A percentile compares a stretch with the other conserved stretches of the same genome.
These are phyloP conservation scores for Tuber aestivum DNA, from an alignment of 495 filamentous ascomycete genomes.

Conservation along the genomic window DNA sequence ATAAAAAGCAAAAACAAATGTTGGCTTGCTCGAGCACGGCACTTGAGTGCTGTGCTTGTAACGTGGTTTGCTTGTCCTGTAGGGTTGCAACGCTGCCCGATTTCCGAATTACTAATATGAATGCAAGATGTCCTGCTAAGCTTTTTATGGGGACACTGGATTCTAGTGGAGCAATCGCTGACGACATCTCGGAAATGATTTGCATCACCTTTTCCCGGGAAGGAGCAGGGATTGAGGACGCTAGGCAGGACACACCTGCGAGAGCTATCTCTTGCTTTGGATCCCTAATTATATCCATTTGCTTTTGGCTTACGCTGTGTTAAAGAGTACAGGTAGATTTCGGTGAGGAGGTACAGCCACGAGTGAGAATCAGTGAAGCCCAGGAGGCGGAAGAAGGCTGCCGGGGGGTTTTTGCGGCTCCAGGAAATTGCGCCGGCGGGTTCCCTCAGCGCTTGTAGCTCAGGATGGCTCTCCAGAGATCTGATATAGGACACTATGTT, in stretches of 20 bases:
- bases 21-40: background rate
- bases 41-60: background rate
- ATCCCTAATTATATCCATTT: background rate
- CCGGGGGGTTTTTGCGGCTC: background rate
- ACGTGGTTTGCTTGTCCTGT: no score
- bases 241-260: background rate
- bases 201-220: background rate
- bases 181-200: background rate
- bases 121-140: background rate
- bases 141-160: background rate
- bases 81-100: background rate
- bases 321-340: background rate
- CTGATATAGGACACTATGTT: background rate
- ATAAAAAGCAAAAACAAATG: background rate
- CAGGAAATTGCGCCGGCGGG: background rate
- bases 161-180: background rate
- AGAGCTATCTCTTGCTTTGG: background rate
- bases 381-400: background rate
- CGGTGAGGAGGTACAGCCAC: background rate
- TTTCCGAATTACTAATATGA: slow-evolving; percentile 1
- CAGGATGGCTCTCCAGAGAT: background rate
- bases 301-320: background rate
- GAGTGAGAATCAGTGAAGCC: background rate
- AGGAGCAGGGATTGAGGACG: background rate
- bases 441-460: background rate